Conservation (phyloP, 345 rosid species). For the Physaria fendleri region DNA sequence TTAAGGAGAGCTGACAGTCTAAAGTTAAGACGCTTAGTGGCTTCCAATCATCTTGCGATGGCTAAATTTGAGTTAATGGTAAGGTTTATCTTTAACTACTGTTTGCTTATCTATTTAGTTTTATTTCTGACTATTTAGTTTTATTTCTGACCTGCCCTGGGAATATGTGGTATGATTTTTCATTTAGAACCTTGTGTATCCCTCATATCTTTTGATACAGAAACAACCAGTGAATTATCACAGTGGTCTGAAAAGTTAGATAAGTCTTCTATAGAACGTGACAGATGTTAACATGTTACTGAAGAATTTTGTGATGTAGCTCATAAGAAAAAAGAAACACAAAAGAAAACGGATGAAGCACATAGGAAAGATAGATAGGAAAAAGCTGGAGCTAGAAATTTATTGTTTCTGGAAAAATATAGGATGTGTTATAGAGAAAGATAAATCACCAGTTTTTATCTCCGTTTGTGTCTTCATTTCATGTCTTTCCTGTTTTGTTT, state of each 20-base stretch:
- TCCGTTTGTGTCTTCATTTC: background rate
- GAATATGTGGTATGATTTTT: slow-evolving; percentile 2
- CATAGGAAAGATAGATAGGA: background rate
- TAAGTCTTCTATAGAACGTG: background rate
- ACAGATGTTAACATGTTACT: background rate
- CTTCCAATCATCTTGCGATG: slow-evolving; percentile 91
- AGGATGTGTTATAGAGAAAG: background rate
- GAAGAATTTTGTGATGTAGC: background rate
- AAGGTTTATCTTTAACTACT: slow-evolving; percentile 22
- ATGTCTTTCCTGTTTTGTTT: background rate
- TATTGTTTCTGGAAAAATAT: background rate
- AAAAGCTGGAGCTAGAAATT: background rate
- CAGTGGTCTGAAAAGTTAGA: background rate
- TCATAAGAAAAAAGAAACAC: background rate
- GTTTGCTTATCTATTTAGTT: background rate
- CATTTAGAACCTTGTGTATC: background rate
- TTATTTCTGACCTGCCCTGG: background rate
- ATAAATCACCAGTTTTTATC: background rate
- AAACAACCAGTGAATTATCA: background rate
- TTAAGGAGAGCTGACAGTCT: slow-evolving; percentile 81
- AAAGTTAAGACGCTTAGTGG: slow-evolving; percentile 70
- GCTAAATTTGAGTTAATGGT: slow-evolving; percentile 91
- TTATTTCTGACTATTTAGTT: slow-evolving; percentile 2
- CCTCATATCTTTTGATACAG: background rate
- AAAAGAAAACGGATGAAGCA: background rate